Base-by-base conservation (phyloP, 169 alveolate species). In the Condylostoma magnum region DNA sequence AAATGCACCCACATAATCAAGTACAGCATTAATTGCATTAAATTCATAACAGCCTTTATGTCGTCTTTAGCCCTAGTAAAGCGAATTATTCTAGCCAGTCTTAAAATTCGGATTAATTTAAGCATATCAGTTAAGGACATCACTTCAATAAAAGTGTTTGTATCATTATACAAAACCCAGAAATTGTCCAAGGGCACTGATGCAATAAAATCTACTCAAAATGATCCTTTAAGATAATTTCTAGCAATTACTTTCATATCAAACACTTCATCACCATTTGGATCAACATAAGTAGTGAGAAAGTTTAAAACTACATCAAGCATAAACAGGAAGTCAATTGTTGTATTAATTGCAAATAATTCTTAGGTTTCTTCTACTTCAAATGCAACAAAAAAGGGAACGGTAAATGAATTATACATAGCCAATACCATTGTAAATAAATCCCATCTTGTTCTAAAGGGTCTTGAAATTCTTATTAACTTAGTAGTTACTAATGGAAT, bases 301-400 rank as follows among this genome's bases (percentile, higher is more conserved):
- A 78, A 82, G 43, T 72, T 71, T 2, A 82, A 54, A 6, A 73
- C 33, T 1, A 82, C 30, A 48, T 82, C 90, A 6, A 69, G 30
- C 18, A 63, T 12, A 51, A 71, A 82, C 4, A 77, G 5, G 28
- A 65, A 12, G 51, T 82, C 86, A 36, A 77, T 51, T 10, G 63
- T 34, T 2, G n/a, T 37, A 31, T 77, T 77, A 20, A 52, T 36
- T n/a, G 43, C 38, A 41, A 53, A 46, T 30, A 46, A 41, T 48
- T 38, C 25, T 1, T 36, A 57, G 2, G 37, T 57, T 6, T 31
- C 22, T 15, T 43, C 71, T 12, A 52, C 53, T 20, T 52, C 22
- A 51, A 79, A 83, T 2, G 87, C 83, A 4, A 83, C 48, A 8
- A 63, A 36, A 31, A 51, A 60, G n/a, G 90, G 90, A 12, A 70